Conservation (phyloP, 768 basidiomycete genomes). For the Chlorophyllum brunneum region DNA sequence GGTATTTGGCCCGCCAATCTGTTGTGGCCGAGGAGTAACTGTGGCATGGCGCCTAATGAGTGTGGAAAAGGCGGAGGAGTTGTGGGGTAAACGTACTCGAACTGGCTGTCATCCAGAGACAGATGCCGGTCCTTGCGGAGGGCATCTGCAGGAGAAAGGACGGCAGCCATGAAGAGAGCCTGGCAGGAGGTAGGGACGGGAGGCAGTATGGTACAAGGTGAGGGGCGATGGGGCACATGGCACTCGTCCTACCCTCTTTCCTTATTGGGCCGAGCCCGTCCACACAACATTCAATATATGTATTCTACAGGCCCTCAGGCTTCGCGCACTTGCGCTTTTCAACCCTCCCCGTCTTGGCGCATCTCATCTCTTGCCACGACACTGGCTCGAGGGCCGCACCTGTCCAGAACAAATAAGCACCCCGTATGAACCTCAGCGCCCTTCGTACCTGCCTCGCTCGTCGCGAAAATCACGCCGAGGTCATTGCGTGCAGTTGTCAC, state of each 20-base stretch:
- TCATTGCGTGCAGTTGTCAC: constrained; percentile 88
- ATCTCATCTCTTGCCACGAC: constrained; percentile 91
- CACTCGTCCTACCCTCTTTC: constrained; percentile 16
- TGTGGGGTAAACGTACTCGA: constrained; percentile 40
- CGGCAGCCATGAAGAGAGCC: constrained; percentile 49
- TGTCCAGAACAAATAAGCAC: constrained; percentile 21
- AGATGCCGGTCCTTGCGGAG: constrained; percentile 57
- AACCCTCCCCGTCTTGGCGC: constrained; percentile 71
- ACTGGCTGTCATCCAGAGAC: constrained; percentile 63
- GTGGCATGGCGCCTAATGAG: constrained; percentile 14
- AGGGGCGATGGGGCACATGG: constrained; percentile 1
- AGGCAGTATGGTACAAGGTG: constrained; percentile 9
- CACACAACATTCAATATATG: constrained; percentile 4
- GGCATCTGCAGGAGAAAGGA: constrained; percentile 56
- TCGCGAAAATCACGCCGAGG: constrained; percentile 88
- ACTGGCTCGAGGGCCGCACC: constrained; percentile 82
- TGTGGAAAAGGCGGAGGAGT: constrained; percentile 17
- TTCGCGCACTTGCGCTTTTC: constrained; percentile 88
- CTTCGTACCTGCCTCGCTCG: constrained; percentile 73
- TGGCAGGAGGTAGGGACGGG: background rate
- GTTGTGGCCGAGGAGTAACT: constrained; percentile 54
- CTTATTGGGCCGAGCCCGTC: constrained; percentile 24
- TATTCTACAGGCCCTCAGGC: constrained; percentile 56
- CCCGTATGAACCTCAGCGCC: background rate
- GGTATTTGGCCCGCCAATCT: constrained; percentile 79